Evolutionary conservation across 352 stramenopile genomes (phyloP).

Genomic region (Elongisporangium anandrum): DNA sequence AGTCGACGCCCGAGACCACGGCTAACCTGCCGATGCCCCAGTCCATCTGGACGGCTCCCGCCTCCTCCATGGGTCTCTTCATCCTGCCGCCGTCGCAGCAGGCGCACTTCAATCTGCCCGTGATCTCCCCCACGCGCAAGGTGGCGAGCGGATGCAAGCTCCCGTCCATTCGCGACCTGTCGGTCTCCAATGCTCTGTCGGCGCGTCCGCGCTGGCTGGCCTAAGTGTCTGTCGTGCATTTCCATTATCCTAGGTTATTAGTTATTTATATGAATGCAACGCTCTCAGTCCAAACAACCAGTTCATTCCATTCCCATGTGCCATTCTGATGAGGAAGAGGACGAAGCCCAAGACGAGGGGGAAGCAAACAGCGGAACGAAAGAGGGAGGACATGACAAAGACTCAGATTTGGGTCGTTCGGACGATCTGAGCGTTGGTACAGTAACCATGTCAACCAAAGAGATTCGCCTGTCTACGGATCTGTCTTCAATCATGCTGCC

Average conservation of each 20-base stretch:
- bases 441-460: too few species aligned
- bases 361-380: neutral
- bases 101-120: conserved; percentile 19
- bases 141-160: conserved; percentile 40
- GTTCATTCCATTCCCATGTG: neutral
- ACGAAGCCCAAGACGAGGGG: neutral
- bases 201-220: conserved; percentile 35
- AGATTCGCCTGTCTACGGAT: too few species aligned
- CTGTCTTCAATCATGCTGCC: neutral
- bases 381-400: too few species aligned
- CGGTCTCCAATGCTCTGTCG: conserved; percentile 22
- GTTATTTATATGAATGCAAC: conserved; percentile 21
- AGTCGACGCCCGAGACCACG: conserved; percentile 3
- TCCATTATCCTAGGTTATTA: conserved; percentile 8
- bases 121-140: conserved; percentile 40
- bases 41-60: conserved; percentile 5
- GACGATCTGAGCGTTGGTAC: too few species aligned
- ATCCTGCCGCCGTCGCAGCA: conserved; percentile 18
- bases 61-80: conserved; percentile 8
- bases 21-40: neutral
- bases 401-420: too few species aligned
- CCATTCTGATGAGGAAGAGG: neutral
- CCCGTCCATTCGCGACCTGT: conserved; percentile 49
- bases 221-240: conserved; percentile 15
- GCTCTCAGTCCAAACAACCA: neutral